Evolutionary conservation across 164 flowering plant species (phyloP).

Genomic region (Magnolia changhungtana): DNA sequence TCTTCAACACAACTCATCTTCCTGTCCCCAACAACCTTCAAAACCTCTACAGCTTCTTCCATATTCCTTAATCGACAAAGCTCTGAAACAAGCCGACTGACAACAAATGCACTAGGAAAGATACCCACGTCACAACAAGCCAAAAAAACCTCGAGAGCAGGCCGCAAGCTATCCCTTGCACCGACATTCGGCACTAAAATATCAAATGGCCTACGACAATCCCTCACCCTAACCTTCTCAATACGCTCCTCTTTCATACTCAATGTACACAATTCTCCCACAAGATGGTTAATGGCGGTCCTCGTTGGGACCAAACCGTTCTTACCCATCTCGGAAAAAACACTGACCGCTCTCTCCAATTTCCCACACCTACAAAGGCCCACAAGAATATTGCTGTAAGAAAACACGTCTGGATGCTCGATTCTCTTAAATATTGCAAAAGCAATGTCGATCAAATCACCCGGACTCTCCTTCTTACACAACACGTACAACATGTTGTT

Average conservation of each 20-base stretch:
- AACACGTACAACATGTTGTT: slow-evolving; percentile 45
- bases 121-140: background rate
- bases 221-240: slow-evolving; percentile 28
- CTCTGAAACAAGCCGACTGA: slow-evolving; percentile 26
- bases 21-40: slow-evolving; percentile 29
- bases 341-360: slow-evolving; percentile 31
- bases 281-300: slow-evolving; percentile 20
- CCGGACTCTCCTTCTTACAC: slow-evolving; percentile 36
- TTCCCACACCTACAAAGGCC: slow-evolving; percentile 48
- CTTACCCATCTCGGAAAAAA: slow-evolving; percentile 36
- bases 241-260: slow-evolving; percentile 27
- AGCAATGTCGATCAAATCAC: slow-evolving; percentile 37
- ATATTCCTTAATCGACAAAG: slow-evolving; percentile 33
- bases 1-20: slow-evolving; percentile 31
- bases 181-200: slow-evolving; percentile 4
- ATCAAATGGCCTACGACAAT: slow-evolving; percentile 18
- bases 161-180: slow-evolving; percentile 18
- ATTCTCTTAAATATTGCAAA: slow-evolving; percentile 33
- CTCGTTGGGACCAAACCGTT: slow-evolving; percentile 37
- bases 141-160: slow-evolving; percentile 35
- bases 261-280: slow-evolving; percentile 33
- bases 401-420: slow-evolving; percentile 37
- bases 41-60: slow-evolving; percentile 30
- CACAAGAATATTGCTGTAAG: slow-evolving; percentile 42
- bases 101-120: slow-evolving; percentile 37